Conservation (phyloP, 148 eudicot species). For the Arbutus unedo region DNA sequence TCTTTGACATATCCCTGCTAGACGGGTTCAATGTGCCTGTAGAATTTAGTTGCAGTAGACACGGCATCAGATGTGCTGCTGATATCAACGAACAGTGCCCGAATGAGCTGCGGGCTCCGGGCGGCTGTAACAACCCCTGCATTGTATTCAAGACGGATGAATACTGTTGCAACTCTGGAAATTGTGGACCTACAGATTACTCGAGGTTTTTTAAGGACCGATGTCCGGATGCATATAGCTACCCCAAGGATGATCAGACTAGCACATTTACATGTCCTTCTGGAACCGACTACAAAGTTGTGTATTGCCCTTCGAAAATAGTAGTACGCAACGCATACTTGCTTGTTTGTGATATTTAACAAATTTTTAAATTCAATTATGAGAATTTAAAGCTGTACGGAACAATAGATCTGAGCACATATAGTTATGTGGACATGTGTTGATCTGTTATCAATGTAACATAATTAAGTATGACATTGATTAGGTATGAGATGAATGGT, state of each 20-base stretch:
- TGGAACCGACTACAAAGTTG: slow-evolving; percentile 39
- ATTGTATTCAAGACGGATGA: slow-evolving; percentile 32
- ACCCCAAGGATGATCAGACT: slow-evolving; percentile 37
- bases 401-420: no score
- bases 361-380: no score
- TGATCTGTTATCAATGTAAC: no score
- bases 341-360: no score
- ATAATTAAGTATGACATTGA: no score
- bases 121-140: slow-evolving; percentile 51
- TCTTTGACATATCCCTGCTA: neutral
- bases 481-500: no score
- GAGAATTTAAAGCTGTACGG: no score
- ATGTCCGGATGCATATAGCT: slow-evolving; percentile 23
- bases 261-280: slow-evolving; percentile 44
- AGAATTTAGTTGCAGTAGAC: neutral
- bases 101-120: neutral
- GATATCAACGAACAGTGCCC: no score
- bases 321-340: no score
- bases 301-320: slow-evolving; percentile 31
- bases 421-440: no score
- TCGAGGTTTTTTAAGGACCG: slow-evolving; percentile 35
- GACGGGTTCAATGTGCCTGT: neutral
- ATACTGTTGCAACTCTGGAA: slow-evolving; percentile 36
- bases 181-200: slow-evolving; percentile 30
- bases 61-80: no score